A percentile compares a stretch with the other conserved stretches of the same genome.
Evolutionary conservation across 1,284 basidiomycete species (phyloP).

Genomic region (Boletus holoroseus): DNA sequence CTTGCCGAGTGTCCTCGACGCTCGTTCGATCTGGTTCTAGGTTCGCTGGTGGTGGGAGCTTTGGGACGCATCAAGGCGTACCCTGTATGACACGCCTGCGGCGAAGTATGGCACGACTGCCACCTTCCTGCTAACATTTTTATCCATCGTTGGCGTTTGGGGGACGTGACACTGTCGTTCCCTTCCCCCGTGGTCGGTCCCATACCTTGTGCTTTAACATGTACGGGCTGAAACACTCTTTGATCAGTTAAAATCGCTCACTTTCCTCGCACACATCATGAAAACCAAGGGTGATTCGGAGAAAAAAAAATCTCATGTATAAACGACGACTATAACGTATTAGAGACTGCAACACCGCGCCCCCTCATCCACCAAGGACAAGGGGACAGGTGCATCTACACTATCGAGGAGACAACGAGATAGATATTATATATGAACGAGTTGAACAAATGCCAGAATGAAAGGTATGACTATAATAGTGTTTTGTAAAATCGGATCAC

Average conservation of each 20-base stretch:
- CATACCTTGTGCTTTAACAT: not conserved
- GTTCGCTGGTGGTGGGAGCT: not conserved
- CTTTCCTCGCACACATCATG: not conserved
- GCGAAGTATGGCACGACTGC: not conserved
- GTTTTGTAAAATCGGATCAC: constrained; percentile 19
- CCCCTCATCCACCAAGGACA: constrained; percentile 1
- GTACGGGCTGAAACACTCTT: not conserved
- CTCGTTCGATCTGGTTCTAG: not conserved
- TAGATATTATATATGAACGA: constrained; percentile 33
- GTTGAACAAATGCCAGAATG: constrained; percentile 24
- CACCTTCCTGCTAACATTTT: not conserved
- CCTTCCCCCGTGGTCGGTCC: not conserved
- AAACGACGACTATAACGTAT: constrained; percentile 36
- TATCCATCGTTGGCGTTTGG: not conserved
- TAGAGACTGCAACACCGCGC: constrained; percentile 26
- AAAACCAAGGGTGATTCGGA: not conserved
- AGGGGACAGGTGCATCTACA: constrained; percentile 22
- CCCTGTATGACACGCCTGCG: not conserved
- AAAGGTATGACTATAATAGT: constrained; percentile 19
- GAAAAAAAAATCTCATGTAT: constrained; percentile 16
- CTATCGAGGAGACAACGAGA: constrained; percentile 19
- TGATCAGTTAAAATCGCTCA: not conserved
- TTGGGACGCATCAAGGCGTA: not conserved
- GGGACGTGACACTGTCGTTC: too few species aligned
- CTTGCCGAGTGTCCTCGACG: not conserved